Base-by-base conservation (phyloP, 2,329 filamentous ascomycete species). In the Alternaria burnsii region DNA sequence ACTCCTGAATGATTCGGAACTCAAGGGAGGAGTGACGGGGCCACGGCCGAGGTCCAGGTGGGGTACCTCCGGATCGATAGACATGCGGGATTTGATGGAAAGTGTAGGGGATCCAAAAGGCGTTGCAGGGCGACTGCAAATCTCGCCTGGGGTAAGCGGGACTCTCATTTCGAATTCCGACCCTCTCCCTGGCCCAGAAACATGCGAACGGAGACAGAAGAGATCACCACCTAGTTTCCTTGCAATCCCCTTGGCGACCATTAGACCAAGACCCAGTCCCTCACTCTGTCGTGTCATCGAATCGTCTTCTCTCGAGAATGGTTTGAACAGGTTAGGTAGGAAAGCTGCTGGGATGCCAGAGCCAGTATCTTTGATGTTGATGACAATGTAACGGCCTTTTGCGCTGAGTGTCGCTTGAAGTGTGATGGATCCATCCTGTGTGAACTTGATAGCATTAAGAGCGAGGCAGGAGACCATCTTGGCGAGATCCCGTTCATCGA, bases 211-310 rank as follows among this genome's bases (percentile, higher is more conserved):
- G 42, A 88, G 83, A 66, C 89, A 87, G 52, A 86, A 84, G 20
- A 92, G 79, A 75, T 91, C 89, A 16, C 89, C 89, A 26, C 89
- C 88, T 57, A 91, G 84, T 72, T 88, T 89, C 55, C 89, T 83
- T 5, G 89, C 87, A 46, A 91, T 82, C 4, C 89, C 89, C 76
- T 91, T 91, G 1, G 89, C 89, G n/a, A 91, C 89, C 71, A 91
- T 83, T 11, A 92, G 79, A 28, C 89, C 89, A 7, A 92, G 80
- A 0, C 89, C 89, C 3, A 91, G 80, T 0, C 89, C 89, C 74
- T 92, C 89, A 71, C 86, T 89, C 62, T 86, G 85, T 43, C 89
- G 82, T 7, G 88, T 91, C 14, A 88, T 86, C 2, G 89, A 90
- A 52, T 87, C 84, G 72, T 92, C 89, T 75, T 90, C 87, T 61